Base-by-base conservation (phyloP, 2,329 filamentous ascomycete species). In the Myriosclerotinia duriaeana region DNA sequence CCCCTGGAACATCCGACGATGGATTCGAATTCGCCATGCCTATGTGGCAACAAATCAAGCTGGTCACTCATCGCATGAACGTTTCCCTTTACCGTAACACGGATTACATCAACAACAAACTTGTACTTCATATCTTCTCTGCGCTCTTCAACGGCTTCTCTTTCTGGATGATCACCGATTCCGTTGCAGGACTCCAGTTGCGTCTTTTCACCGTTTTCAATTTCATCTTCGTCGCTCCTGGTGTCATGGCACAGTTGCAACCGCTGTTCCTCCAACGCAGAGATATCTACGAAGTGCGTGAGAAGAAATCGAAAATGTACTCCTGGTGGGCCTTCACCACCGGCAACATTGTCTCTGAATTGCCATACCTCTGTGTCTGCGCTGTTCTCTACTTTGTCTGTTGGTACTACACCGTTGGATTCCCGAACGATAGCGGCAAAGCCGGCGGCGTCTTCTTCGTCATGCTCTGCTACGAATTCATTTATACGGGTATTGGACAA, bases 51-150 rank as follows among this genome's bases (percentile, higher is more conserved):
- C 83, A 85, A 71, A 76, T 81, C 2, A 73, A 73, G 36, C 64
- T 76, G 2, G 74, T 76, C 15, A 72, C 70, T 0, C 26, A 69
- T 2, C 67, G 74, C 2, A 74, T 72, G 69, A 74, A 72, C 53
- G 74, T 85, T 0, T 80, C 87, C 0, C 79, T 91, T 6, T 92
- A 81, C 78, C 83, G 89, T 65, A 91, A 90, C 74, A 83, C 81
- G 4, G 85, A 88, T 63, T 82, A 81, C 65, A 75, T 80, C 69
- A 85, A 79, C 76, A 81, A 82, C 72, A 81, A 82, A 60, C 74
- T 81, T 1, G 76, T 79, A 0, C 77, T 88, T 1, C 85, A 88
- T 72, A 77, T 87, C 30, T 77, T 78, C 17, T 81, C 80, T 0
- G 84, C 81, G 0, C 79, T 88, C 0, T 86, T 87, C 77, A 87